Evolutionary conservation across 2,329 filamentous ascomycete species (phyloP).

Genomic region (Colletotrichum australisinense): DNA sequence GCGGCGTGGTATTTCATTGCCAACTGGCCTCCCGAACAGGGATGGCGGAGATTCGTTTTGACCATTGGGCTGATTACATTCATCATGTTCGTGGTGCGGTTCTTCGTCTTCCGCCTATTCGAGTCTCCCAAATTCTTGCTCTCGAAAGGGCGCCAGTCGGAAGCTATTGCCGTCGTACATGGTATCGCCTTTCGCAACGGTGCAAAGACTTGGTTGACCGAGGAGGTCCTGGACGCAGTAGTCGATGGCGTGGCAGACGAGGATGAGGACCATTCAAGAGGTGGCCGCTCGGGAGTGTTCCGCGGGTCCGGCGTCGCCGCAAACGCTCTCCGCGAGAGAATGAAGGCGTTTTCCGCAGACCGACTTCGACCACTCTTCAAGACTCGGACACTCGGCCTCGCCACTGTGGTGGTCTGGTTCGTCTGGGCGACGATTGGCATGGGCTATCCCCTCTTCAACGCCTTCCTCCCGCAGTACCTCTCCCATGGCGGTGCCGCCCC

Average conservation of each 20-base stretch:
- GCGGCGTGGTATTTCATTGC: slow-evolving; percentile 83
- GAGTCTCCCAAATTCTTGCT: slow-evolving; percentile 90
- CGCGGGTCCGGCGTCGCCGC: slow-evolving; percentile 39
- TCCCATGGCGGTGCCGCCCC: slow-evolving; percentile 61
- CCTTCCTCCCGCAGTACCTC: slow-evolving; percentile 89
- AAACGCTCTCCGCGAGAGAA: slow-evolving; percentile 65
- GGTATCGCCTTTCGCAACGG: slow-evolving; percentile 80
- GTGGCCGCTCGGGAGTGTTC: background rate
- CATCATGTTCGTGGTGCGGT: slow-evolving; percentile 81
- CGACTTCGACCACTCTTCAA: slow-evolving; percentile 75
- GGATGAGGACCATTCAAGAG: background rate
- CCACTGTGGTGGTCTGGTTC: slow-evolving; percentile 76
- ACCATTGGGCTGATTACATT: slow-evolving; percentile 80
- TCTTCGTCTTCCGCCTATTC: slow-evolving; percentile 83
- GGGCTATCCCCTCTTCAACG: slow-evolving; percentile 90
- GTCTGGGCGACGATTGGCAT: slow-evolving; percentile 87
- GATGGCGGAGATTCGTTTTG: slow-evolving; percentile 81
- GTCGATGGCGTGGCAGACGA: slow-evolving; percentile 46
- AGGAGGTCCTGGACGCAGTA: slow-evolving; percentile 72
- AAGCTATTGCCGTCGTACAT: slow-evolving; percentile 84
- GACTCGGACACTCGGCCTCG: slow-evolving; percentile 61
- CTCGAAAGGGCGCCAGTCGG: slow-evolving; percentile 78
- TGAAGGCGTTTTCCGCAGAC: slow-evolving; percentile 74
- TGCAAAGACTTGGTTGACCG: slow-evolving; percentile 80
- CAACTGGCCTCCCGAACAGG: slow-evolving; percentile 74